Conservation (phyloP, 2,329 filamentous ascomycete species). For the Onygena corvina region DNA sequence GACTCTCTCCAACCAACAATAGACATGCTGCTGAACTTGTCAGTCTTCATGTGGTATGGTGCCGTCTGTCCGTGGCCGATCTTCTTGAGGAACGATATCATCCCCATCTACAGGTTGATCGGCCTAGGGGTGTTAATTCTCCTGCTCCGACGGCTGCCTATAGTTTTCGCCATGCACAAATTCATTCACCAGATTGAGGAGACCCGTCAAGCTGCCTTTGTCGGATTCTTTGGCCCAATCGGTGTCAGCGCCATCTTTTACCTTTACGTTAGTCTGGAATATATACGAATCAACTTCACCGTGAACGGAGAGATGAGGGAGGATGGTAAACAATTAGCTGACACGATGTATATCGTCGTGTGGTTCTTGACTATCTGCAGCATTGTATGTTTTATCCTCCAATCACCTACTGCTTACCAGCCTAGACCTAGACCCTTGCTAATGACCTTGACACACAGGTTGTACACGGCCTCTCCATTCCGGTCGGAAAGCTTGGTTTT, state of each 20-base stretch:
- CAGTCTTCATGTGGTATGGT: constrained; percentile 84
- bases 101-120: constrained; percentile 62
- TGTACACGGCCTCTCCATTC: constrained; percentile 72
- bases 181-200: constrained; percentile 69
- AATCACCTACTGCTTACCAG: background rate
- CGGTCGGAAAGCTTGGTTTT: constrained; percentile 44
- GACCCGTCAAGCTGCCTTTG: constrained; percentile 63
- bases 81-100: constrained; percentile 56
- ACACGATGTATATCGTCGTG: constrained; percentile 59
- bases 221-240: constrained; percentile 87
- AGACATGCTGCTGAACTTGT: constrained; percentile 84
- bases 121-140: constrained; percentile 63
- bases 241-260: constrained; percentile 87
- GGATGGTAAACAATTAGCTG: constrained; percentile 54
- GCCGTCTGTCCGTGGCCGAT: constrained; percentile 68
- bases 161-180: constrained; percentile 61
- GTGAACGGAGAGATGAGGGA: constrained; percentile 48
- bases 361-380: constrained; percentile 82
- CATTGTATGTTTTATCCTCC: constrained; percentile 48
- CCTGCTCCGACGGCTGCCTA: constrained; percentile 62
- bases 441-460: constrained; percentile 38
- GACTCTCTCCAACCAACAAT: constrained; percentile 90
- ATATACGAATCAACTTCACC: constrained; percentile 45
- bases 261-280: constrained; percentile 68
- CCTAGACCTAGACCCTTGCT: background rate